A percentile compares a stretch with the other conserved stretches of the same genome.
phyloP scores from a whole-genome alignment of 176 grass and related monocot species.

The Aegilops bicornis region DNA sequence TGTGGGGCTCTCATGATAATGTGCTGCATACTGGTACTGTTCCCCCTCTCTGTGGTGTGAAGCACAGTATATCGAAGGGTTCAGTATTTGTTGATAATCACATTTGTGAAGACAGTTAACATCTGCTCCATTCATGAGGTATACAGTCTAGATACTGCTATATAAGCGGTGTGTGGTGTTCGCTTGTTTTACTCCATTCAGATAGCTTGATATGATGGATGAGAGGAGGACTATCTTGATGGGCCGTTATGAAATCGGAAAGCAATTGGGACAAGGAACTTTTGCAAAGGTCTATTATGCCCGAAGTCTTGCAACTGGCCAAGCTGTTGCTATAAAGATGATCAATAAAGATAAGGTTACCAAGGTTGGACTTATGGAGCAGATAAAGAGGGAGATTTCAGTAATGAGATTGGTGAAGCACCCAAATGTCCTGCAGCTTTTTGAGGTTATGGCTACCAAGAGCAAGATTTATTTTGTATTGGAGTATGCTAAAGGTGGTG shows the following conservation, averaged over 20 bases:
- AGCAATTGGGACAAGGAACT: constrained; percentile 84
- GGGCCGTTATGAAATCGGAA: constrained; percentile 80
- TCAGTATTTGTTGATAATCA: constrained; percentile 30
- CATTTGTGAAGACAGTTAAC: constrained; percentile 53
- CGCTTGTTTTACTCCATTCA: neutral
- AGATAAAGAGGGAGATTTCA: constrained; percentile 92
- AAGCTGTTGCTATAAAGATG: constrained; percentile 92
- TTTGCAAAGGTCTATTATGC: constrained; percentile 98
- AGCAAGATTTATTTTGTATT: constrained; percentile 90
- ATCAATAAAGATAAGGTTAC: constrained; percentile 90
- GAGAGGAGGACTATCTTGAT: constrained; percentile 66
- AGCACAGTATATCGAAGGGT: constrained; percentile 27
- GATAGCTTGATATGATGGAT: constrained; percentile 47
- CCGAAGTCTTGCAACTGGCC: constrained; percentile 62
- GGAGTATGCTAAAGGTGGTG: constrained; percentile 94
- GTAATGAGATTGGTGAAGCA: constrained; percentile 91
- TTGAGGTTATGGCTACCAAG: constrained; percentile 95
- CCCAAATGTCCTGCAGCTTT: constrained; percentile 81
- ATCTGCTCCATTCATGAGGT: neutral
- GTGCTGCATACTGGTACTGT: constrained; percentile 21
- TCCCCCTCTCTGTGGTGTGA: constrained; percentile 11
- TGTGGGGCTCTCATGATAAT: constrained; percentile 20
- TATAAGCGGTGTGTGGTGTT: constrained; percentile 1
- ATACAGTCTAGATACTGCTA: neutral
- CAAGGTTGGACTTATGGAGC: constrained; percentile 85